Percentiles rank a stretch among this genome's conserved stretches.
These are phyloP conservation scores for Venturiaceae sp. DNA, from an alignment of 2,329 filamentous ascomycete species.

Conservation along the genomic window DNA sequence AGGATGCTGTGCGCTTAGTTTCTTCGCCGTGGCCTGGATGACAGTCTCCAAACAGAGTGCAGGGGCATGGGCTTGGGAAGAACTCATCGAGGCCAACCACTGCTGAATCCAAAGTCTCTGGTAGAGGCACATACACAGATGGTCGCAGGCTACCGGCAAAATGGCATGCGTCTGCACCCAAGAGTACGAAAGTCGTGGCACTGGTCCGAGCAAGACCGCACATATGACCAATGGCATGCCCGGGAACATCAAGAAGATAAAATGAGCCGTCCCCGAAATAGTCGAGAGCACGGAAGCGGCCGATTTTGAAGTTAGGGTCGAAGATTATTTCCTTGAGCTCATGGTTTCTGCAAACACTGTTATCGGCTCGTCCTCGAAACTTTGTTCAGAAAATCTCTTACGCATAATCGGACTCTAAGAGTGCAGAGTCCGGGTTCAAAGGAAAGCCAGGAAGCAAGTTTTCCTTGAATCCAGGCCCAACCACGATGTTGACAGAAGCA, in stretches of 20 bases:
- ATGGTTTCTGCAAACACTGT: not conserved
- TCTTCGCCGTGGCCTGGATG: constrained; percentile 15
- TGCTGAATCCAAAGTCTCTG: constrained; percentile 18
- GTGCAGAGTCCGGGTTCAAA: constrained; percentile 14
- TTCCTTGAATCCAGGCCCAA: constrained; percentile 43
- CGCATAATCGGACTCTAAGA: constrained; percentile 16
- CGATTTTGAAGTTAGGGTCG: constrained; percentile 25
- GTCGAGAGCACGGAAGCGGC: constrained; percentile 38
- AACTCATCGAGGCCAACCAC: constrained; percentile 18
- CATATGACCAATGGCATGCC: constrained; percentile 23
- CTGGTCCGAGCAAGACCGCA: constrained; percentile 32
- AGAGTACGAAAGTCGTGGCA: constrained; percentile 27
- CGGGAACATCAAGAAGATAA: constrained; percentile 44
- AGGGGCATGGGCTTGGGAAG: constrained; percentile 18
- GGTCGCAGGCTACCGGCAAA: constrained; percentile 29
- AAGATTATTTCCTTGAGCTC: constrained; percentile 17
- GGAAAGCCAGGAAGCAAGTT: constrained; percentile 40
- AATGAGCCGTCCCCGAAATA: constrained; percentile 48
- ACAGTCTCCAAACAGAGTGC: constrained; percentile 21
- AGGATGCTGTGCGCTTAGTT: constrained; percentile 16
- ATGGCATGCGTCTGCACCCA: constrained; percentile 35
- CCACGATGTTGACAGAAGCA: constrained; percentile 34
- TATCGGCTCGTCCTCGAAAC: not conserved
- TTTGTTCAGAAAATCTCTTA: too few relatives aligned
- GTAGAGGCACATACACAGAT: constrained; percentile 23